A percentile compares a stretch with the other conserved stretches of the same genome.
phyloP scores from a whole-genome alignment of 2,329 filamentous ascomycete genomes.

The Neurospora crassa region DNA sequence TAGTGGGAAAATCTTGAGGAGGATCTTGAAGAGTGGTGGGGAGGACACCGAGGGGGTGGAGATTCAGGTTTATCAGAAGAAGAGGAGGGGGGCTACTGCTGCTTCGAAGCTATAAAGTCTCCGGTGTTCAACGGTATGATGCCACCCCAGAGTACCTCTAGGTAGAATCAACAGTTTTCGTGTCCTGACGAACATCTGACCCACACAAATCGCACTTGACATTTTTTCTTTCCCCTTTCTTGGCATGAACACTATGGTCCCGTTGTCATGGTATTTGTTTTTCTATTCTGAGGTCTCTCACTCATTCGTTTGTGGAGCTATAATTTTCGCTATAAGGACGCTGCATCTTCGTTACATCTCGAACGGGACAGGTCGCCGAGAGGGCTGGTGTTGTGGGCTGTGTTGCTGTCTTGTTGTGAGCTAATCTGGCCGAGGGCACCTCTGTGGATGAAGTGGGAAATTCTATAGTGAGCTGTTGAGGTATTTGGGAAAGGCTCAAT shows the following conservation, averaged over 20 bases:
- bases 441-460: background rate
- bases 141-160: background rate
- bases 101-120: conserved; percentile 41
- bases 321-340: too few species aligned
- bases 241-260: too few species aligned
- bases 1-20: conserved; percentile 35
- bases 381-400: background rate
- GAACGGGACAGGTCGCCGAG: too few species aligned
- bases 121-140: background rate
- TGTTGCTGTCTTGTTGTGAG: background rate
- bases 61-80: conserved; percentile 37
- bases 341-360: too few species aligned
- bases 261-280: too few species aligned
- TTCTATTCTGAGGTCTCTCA: too few species aligned
- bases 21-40: conserved; percentile 28
- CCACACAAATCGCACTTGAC: too few species aligned
- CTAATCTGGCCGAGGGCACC: background rate
- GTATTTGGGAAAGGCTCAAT: background rate
- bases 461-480: background rate
- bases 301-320: too few species aligned
- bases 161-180: too few species aligned
- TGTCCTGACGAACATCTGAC: too few species aligned
- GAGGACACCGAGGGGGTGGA: conserved; percentile 24
- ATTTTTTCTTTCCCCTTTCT: too few species aligned
- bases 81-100: conserved; percentile 34